Evolutionary conservation across 148 eudicot genomes (phyloP).

Genomic region (Silene uniflora): DNA sequence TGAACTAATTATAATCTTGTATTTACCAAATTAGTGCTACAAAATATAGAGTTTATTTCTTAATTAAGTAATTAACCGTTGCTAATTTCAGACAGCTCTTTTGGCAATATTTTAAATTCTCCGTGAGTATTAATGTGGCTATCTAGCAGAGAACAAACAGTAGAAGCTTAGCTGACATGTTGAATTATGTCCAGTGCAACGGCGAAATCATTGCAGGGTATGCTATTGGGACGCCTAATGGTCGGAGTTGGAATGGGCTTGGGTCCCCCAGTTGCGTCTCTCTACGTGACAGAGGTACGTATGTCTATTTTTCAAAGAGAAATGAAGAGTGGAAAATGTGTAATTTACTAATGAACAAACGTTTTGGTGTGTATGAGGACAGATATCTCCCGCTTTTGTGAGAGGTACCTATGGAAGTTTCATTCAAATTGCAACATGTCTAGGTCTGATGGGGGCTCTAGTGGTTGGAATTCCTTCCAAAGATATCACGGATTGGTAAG

Average conservation of each 20-base stretch:
- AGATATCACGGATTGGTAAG: conserved; percentile 64
- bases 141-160: conserved; percentile 11
- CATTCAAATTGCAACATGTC: conserved; percentile 89
- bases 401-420: conserved; percentile 99
- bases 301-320: not conserved
- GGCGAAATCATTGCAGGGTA: conserved; percentile 61
- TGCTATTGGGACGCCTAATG: conserved; percentile 84
- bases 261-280: conserved; percentile 90
- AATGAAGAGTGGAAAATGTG: not conserved
- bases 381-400: conserved; percentile 92
- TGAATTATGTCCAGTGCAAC: conserved; percentile 56
- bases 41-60: not conserved
- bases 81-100: not conserved
- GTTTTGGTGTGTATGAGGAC: conserved; percentile 15
- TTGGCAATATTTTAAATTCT: not conserved
- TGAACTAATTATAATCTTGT: not conserved
- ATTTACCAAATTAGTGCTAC: not conserved
- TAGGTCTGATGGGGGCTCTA: conserved; percentile 71
- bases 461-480: conserved; percentile 82
- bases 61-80: not conserved
- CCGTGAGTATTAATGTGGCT: not conserved
- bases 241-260: conserved; percentile 89
- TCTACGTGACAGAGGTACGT: conserved; percentile 85
- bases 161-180: conserved; percentile 17
- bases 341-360: conserved; percentile 1